Base-by-base conservation (phyloP, 164 flowering plant species). In the Berberis thunbergii region DNA sequence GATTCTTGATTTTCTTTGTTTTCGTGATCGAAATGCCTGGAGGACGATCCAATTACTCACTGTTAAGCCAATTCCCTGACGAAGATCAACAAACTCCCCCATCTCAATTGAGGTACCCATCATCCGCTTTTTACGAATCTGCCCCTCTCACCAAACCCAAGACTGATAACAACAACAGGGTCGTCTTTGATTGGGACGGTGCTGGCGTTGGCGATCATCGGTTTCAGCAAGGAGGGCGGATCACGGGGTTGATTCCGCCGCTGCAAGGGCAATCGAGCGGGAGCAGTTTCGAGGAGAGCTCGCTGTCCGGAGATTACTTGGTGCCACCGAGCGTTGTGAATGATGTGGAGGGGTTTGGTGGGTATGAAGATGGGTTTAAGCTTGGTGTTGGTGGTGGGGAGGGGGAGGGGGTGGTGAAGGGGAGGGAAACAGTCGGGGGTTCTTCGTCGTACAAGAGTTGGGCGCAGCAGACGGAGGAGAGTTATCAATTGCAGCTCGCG, bases 391-490 rank as follows among this genome's bases (percentile, higher is more conserved):
- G 78, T 38, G 78, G 75, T 5, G 80, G 80, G 41, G 62, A 44
- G 26, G 26, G 26, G 26, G 26, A 26, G 64, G 49, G 9, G 73
- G 63, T 54, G 63, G 1, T 45, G 53, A 39, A 39, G 68, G 54
- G 11, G 63, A 80, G 49, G 52, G 78, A 57, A 10, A 70, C 60
- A 6, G 69, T 69, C 2, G 26, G 26, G 26, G 79, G 73, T 3
- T 38, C 9, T 7, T 57, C 60, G n/a, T 78, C 79, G 38, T 81
- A 81, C 7, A 94, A 86, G 84, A 94, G 89, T 70, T 91, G 96
- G 97, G 97, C 99, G 49, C 99, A 85, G 81, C 99, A 91, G 75
- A 91, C 96, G 61, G 96, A 87, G 79, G 99, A 94, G 83, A 91
- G 96, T 67, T 94, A 94, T 45, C 97, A 91, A 69, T 71, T 94